phyloP scores from a whole-genome alignment of 1,284 basidiomycete genomes.

The Trichosporon sp. region DNA sequence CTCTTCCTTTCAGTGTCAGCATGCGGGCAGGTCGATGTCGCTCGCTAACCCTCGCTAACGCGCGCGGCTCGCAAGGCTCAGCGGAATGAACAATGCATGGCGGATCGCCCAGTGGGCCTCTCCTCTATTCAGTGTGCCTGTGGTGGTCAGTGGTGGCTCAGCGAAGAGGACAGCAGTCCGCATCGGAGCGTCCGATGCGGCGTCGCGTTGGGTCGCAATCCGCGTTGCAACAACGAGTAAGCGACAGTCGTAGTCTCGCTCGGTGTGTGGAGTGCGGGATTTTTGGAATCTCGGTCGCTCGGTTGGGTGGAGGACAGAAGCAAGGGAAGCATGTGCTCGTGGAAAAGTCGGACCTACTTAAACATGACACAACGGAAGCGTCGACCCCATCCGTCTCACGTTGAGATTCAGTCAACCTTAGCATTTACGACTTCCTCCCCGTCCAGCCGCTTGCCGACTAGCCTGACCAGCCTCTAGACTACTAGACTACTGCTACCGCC shows the following conservation, averaged over 20 bases:
- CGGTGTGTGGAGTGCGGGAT: background rate
- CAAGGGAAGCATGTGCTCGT: no score
- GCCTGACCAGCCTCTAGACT: background rate
- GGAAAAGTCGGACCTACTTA: no score
- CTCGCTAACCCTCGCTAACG: background rate
- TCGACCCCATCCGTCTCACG: background rate
- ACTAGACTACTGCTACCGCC: background rate
- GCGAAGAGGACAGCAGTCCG: background rate
- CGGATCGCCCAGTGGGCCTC: slow-evolving; percentile 1
- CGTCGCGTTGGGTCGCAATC: background rate
- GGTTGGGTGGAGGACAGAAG: no score
- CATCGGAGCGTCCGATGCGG: background rate
- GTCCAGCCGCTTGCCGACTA: background rate
- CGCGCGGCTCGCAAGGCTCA: background rate
- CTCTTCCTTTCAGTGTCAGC: no score
- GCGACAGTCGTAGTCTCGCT: background rate
- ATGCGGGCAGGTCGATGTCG: background rate
- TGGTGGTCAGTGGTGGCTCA: background rate
- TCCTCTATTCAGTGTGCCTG: background rate
- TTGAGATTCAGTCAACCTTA: slow-evolving; percentile 10
- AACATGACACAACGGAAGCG: background rate
- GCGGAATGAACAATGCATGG: background rate
- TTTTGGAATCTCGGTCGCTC: background rate
- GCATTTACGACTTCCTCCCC: background rate
- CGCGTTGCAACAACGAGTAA: background rate